Evolutionary conservation across 139 green algal species (phyloP).

Genomic region (Tetraselmis striata): DNA sequence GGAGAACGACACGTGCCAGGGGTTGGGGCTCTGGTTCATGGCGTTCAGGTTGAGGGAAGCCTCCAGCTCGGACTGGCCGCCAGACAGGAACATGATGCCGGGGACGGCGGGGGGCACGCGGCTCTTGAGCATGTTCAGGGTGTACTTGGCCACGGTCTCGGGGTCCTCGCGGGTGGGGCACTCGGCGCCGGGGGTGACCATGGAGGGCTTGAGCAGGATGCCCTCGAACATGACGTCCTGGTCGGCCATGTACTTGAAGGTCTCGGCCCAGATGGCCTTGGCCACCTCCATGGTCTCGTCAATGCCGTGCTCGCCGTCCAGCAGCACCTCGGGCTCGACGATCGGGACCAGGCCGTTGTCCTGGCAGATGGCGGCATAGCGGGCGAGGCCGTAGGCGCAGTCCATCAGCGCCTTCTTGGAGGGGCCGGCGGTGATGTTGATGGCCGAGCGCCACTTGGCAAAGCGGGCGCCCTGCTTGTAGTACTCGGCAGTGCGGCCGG

Average conservation of each 20-base stretch:
- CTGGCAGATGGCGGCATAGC: conserved; percentile 78
- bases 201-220: conserved; percentile 84
- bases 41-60: conserved; percentile 79
- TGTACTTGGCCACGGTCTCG: conserved; percentile 68
- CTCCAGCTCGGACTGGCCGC: conserved; percentile 79
- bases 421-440: conserved; percentile 67
- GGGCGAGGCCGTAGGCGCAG: conserved; percentile 83
- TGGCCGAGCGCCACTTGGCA: conserved; percentile 86
- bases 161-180: conserved; percentile 23
- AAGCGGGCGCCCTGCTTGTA: conserved; percentile 82
- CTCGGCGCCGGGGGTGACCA: neutral
- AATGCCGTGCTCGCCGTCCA: conserved; percentile 73
- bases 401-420: conserved; percentile 73
- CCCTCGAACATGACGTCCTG: conserved; percentile 82
- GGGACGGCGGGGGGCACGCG: conserved; percentile 72
- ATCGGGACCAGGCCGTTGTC: conserved; percentile 85
- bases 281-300: conserved; percentile 81
- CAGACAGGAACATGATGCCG: conserved; percentile 37
- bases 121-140: conserved; percentile 67
- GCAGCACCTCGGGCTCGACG: conserved; percentile 87
- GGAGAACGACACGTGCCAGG: conserved; percentile 89
- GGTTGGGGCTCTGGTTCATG: conserved; percentile 59
- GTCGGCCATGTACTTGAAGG: conserved; percentile 97
- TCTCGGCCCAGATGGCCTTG: conserved; percentile 86
- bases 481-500: conserved; percentile 60